Conservation (phyloP, 73 alveolate genomes). For the Paramecium pentaurelia region DNA sequence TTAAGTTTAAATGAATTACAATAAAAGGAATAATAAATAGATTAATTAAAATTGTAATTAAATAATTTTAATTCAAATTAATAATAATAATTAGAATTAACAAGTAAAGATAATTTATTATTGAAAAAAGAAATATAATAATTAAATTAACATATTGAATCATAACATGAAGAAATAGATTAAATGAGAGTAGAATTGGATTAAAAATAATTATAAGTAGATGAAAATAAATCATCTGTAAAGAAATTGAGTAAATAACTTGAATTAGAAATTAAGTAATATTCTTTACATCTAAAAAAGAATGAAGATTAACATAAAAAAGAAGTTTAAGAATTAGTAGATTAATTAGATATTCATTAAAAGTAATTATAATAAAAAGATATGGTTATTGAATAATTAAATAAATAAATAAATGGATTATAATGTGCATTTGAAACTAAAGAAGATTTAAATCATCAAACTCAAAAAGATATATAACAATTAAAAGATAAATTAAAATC, state of each 20-base stretch:
- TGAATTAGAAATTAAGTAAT: background rate
- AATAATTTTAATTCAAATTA: background rate
- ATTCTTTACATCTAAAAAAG: background rate
- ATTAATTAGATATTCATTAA: background rate
- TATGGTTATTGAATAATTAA: background rate
- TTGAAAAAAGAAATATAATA: background rate
- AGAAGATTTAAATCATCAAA: background rate
- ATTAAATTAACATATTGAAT: background rate
- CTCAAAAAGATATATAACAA: background rate
- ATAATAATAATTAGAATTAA: background rate
- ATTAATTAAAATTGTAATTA: background rate
- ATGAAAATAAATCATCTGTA: background rate
- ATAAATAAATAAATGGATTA: background rate
- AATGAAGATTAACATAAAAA: background rate
- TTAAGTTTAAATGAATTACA: background rate
- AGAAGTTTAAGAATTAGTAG: background rate
- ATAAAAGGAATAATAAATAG: background rate
- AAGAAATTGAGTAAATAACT: background rate
- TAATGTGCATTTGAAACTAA: background rate
- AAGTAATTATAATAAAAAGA: background rate
- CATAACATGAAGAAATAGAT: background rate
- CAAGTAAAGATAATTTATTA: background rate
- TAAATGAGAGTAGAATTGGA: background rate
- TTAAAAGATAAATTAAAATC: slow-evolving; percentile 3
- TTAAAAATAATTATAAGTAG: background rate